phyloP scores from a whole-genome alignment of 2,329 filamentous ascomycete species.

The Neobulgaria alba region DNA sequence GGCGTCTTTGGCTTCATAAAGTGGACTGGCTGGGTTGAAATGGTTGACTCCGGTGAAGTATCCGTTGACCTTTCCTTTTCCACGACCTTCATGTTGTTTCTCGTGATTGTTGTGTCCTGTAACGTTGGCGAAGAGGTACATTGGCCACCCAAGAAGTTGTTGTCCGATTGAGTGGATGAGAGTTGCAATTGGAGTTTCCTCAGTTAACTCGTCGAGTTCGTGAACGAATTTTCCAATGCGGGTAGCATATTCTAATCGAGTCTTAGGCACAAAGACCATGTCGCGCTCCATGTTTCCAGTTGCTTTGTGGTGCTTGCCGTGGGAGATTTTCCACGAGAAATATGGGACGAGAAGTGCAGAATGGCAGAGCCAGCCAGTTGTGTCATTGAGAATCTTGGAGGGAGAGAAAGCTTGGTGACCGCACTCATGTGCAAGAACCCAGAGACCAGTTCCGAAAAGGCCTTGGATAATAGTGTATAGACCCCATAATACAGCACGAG shows the following conservation, averaged over 20 bases:
- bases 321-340: conserved; percentile 99
- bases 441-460: conserved; percentile 85
- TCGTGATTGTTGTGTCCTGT: conserved; percentile 96
- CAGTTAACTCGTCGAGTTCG: conserved; percentile 79
- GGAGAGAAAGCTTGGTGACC: conserved; percentile 94
- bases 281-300: conserved; percentile 95
- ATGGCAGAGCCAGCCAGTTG: conserved; percentile 86
- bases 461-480: conserved; percentile 72
- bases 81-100: conserved; percentile 84
- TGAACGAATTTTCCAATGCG: conserved; percentile 67
- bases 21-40: conserved; percentile 78
- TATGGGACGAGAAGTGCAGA: conserved; percentile 87
- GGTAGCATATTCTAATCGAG: conserved; percentile 69
- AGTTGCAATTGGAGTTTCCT: conserved; percentile 88
- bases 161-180: conserved; percentile 66
- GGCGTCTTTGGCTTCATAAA: conserved; percentile 88
- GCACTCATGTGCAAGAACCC: conserved; percentile 97
- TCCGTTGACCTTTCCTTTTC: conserved; percentile 86
- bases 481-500: conserved; percentile 56
- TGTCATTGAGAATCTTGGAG: conserved; percentile 85
- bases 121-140: conserved; percentile 85
- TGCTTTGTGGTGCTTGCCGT: conserved; percentile 99
- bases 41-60: conserved; percentile 79
- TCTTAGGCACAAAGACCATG: conserved; percentile 98
- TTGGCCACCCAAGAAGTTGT: conserved; percentile 87